A percentile compares a stretch with the other conserved stretches of the same genome.
phyloP scores from a whole-genome alignment of 305 asterid genomes.

The Fraxinus angustifolia region DNA sequence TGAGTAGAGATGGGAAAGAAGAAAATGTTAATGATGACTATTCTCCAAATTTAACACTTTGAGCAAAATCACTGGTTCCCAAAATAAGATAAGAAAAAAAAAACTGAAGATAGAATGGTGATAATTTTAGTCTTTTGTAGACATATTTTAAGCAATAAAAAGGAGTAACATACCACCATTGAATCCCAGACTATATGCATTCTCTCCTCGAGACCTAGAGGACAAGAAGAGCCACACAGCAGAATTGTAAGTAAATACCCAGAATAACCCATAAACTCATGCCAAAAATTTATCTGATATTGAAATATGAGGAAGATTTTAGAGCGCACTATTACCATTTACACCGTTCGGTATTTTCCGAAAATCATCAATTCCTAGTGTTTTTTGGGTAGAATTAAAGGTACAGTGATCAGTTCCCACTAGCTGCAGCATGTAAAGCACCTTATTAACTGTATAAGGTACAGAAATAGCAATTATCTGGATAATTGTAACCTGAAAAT shows the following conservation, averaged over 20 bases:
- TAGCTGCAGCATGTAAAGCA: conserved; percentile 55
- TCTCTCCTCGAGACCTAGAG: conserved; percentile 89
- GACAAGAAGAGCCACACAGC: conserved; percentile 8
- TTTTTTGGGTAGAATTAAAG: conserved; percentile 83
- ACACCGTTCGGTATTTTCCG: conserved; percentile 97
- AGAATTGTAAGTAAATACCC: background rate
- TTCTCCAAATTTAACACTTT: background rate
- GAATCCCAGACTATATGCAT: conserved; percentile 96
- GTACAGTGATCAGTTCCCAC: conserved; percentile 98
- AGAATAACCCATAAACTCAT: background rate
- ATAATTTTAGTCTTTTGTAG: background rate
- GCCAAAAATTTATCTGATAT: background rate
- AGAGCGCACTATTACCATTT: conserved; percentile 48
- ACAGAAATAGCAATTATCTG: background rate
- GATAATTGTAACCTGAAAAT: conserved; percentile 6
- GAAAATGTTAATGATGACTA: background rate
- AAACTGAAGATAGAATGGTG: background rate
- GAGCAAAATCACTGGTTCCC: background rate
- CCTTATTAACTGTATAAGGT: background rate
- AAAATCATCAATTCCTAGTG: conserved; percentile 78
- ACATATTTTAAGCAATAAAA: background rate
- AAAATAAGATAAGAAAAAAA: background rate
- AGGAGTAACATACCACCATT: conserved; percentile 72
- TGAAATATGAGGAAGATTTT: background rate
- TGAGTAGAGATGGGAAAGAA: background rate